Evolutionary conservation across 139 green algal genomes (phyloP), one percentile per base, ranked within the genome.

Genomic region (Ulvella scutata): DNA sequence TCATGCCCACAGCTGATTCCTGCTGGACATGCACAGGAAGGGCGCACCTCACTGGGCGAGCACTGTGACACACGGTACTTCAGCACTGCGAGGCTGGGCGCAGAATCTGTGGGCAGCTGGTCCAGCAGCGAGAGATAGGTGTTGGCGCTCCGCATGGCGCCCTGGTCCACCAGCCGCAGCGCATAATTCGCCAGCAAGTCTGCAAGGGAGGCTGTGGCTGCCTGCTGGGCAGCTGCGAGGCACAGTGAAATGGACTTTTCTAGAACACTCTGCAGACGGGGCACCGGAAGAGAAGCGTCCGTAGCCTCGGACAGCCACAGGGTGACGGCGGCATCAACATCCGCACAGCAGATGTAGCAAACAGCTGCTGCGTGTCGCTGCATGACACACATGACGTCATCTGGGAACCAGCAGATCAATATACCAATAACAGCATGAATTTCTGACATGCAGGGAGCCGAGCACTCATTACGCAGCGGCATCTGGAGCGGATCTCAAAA

Each of bases 241-340:
- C 88, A 86, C 75, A 99, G 88, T 60, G 98, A 87, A 43, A 98
- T 85, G 1, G 90, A 87, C 83, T 97, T 97, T 83, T 99, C 94
- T 78, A 98, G 88, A 34, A 98, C 81, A 2, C 78, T 79, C 85
- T 98, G 89, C 76, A 87, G 74, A 38, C 74, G 72, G 38, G 80
- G 74, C 9, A 79, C 74, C 13, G 78, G 62, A 0, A 72, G 37
- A 21, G 43, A 38, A 43, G 33, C 37, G 38, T 43, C 72, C n/a
- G 40, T 43, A 29, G 26, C 67, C 21, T 44, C 92, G 95, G 73
- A 92, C 79, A 20, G 62, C 43, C 43, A 98, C 90, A 1, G 90
- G 91, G 39, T 61, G 23, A 76, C 26, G n/a, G 28, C 73, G 43
- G 29, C 28, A 36, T 98, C 94, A 4, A 97, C 86, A 74, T 95